These are phyloP conservation scores for Tuber brumale DNA, from an alignment of 495 filamentous ascomycete species.

Conservation along the genomic window DNA sequence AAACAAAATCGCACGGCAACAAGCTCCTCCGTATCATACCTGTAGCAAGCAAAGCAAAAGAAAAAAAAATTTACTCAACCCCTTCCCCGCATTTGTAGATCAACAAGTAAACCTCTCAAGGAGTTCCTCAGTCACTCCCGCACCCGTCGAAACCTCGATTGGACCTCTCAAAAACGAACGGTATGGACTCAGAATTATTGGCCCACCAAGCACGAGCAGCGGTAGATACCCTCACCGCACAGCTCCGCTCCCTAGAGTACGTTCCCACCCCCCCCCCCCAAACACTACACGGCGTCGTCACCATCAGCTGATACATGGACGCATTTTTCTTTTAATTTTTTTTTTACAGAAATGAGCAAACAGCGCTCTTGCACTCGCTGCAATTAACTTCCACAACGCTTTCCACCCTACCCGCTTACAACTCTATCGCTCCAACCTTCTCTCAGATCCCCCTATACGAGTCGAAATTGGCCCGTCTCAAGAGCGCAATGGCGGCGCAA, in stretches of 20 bases:
- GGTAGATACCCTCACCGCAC: conserved; percentile 29
- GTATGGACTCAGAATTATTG: conserved; percentile 31
- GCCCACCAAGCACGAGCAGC: conserved; percentile 33
- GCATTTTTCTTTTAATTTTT: neutral
- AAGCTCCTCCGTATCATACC: neutral
- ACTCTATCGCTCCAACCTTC: conserved; percentile 32
- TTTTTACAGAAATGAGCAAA: conserved; percentile 30
- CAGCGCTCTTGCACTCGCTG: conserved; percentile 33
- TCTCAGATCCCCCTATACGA: conserved; percentile 36
- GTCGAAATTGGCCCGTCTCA: conserved; percentile 34
- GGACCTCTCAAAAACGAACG: neutral
- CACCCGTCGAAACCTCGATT: conserved; percentile 7
- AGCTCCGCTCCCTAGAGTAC: conserved; percentile 35
- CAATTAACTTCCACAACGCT: conserved; percentile 31
- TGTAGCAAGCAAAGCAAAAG: conserved; percentile 10
- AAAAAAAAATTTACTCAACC: neutral
- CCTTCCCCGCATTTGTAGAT: conserved; percentile 25
- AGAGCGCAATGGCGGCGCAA: conserved; percentile 34
- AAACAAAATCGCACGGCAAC: neutral
- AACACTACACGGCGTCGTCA: neutral
- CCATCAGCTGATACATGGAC: conserved; percentile 3
- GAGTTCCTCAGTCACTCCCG: neutral
- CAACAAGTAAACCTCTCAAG: neutral
- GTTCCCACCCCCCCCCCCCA: conserved; percentile 5
- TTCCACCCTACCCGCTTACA: conserved; percentile 32